Conservation (phyloP, 202 grass and related monocot species). For the Carex arenaria region DNA sequence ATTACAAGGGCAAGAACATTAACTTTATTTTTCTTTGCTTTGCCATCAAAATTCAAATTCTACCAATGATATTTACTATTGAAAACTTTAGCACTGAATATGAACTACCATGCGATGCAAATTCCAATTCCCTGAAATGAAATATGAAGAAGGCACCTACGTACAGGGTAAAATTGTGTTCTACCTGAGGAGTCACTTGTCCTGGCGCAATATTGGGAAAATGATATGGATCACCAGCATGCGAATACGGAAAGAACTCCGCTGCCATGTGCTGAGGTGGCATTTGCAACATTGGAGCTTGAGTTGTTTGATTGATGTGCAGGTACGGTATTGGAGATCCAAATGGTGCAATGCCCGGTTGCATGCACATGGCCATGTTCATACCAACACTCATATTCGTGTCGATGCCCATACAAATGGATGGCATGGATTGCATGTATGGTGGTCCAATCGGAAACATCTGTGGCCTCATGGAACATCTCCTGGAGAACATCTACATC, state of each 20-base stretch:
- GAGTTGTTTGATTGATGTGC: not conserved
- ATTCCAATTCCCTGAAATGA: not conserved
- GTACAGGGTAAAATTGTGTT: not conserved
- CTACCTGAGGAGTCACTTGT: constrained; percentile 5
- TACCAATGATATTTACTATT: not conserved
- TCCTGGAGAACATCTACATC: constrained; percentile 29
- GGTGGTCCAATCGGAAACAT: constrained; percentile 20
- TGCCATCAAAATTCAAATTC: not conserved
- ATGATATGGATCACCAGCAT: not conserved
- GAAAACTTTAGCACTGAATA: not conserved
- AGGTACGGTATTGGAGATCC: not conserved
- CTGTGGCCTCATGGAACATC: constrained; percentile 8
- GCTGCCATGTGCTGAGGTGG: not conserved
- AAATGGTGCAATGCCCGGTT: constrained; percentile 11
- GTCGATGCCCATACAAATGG: constrained; percentile 22
- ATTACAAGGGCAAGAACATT: not conserved
- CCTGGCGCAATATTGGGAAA: not conserved
- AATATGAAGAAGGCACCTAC: not conserved
- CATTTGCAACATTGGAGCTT: not conserved
- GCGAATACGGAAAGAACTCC: not conserved
- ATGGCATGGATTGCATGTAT: constrained; percentile 17
- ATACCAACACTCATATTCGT: not conserved
- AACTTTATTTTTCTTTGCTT: not conserved
- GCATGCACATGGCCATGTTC: constrained; percentile 15
- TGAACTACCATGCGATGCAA: not conserved